Conservation (phyloP, 2,329 filamentous ascomycete species). For the Monosporascus sp. region DNA sequence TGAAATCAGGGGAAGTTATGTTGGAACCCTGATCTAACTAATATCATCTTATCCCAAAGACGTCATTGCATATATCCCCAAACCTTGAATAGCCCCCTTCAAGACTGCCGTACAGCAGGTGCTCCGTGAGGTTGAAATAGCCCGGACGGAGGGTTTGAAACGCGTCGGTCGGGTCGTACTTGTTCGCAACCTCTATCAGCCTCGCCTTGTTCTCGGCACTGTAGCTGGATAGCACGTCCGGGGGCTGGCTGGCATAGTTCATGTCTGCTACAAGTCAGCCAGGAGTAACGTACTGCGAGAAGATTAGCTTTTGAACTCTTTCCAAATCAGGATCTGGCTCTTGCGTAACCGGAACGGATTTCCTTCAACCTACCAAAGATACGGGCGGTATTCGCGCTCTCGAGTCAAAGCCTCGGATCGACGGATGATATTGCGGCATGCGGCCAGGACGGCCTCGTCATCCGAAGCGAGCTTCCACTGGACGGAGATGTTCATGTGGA, state of each 20-base stretch:
- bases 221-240: slow-evolving; percentile 36
- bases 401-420: slow-evolving; percentile 22
- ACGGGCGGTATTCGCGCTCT: slow-evolving; percentile 29
- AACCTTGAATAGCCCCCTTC: not conserved
- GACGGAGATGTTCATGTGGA: slow-evolving; percentile 16
- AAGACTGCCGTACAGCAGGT: not conserved
- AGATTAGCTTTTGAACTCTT: not conserved
- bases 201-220: slow-evolving; percentile 31
- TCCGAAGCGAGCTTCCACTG: slow-evolving; percentile 24
- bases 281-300: not conserved
- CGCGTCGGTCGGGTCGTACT: slow-evolving; percentile 32
- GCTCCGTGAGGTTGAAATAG: slow-evolving; percentile 32
- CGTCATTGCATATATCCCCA: no score
- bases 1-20: no score
- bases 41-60: no score
- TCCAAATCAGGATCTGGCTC: not conserved
- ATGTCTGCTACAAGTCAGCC: slow-evolving; percentile 21
- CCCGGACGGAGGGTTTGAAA: slow-evolving; percentile 33
- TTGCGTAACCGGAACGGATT: no score
- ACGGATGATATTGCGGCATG: slow-evolving; percentile 20
- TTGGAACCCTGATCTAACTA: no score
- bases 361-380: slow-evolving; percentile 22
- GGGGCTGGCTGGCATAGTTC: slow-evolving; percentile 39
- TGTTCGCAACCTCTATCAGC: slow-evolving; percentile 24
- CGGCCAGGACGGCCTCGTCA: slow-evolving; percentile 27